Conservation (phyloP, 345 rosid genomes). For the Stellera chamaejasme region DNA sequence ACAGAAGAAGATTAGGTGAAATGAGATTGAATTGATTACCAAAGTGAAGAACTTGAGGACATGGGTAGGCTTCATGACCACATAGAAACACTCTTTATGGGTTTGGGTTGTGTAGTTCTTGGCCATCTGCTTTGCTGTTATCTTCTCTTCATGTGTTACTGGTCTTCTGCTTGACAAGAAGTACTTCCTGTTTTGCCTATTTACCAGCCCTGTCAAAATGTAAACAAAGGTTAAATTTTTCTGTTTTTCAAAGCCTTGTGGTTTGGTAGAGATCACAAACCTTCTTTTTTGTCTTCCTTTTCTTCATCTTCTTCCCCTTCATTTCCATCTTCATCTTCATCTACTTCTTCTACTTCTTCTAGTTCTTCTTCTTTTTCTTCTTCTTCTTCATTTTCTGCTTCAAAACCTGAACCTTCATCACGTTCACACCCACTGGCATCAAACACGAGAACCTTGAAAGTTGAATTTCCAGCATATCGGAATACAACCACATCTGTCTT, state of each 20-base stretch:
- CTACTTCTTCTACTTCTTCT: too few species aligned
- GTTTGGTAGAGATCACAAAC: too few species aligned
- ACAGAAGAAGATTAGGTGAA: too few species aligned
- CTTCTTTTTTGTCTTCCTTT: too few species aligned
- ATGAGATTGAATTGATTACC: not conserved
- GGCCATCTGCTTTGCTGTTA: not conserved
- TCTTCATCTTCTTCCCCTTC: too few species aligned
- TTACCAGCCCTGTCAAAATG: not conserved
- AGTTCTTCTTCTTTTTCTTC: too few species aligned
- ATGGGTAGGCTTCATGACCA: conserved; percentile 3
- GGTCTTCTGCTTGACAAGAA: too few species aligned
- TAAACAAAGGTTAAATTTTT: too few species aligned
- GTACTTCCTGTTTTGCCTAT: not conserved
- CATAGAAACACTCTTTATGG: not conserved
- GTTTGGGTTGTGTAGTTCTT: not conserved
- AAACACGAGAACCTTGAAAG: conserved; percentile 3
- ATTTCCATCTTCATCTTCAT: too few species aligned
- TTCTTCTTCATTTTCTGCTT: too few species aligned
- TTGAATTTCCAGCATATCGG: conserved; percentile 1
- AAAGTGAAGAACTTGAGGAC: not conserved
- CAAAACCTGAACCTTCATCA: not conserved
- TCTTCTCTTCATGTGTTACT: conserved; percentile 5
- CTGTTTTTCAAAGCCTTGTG: too few species aligned
- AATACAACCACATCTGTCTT: conserved; percentile 1
- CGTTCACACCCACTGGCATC: not conserved